Conservation (phyloP, 1,139 yeast species). For the Magnusiomyces suaveolens region DNA sequence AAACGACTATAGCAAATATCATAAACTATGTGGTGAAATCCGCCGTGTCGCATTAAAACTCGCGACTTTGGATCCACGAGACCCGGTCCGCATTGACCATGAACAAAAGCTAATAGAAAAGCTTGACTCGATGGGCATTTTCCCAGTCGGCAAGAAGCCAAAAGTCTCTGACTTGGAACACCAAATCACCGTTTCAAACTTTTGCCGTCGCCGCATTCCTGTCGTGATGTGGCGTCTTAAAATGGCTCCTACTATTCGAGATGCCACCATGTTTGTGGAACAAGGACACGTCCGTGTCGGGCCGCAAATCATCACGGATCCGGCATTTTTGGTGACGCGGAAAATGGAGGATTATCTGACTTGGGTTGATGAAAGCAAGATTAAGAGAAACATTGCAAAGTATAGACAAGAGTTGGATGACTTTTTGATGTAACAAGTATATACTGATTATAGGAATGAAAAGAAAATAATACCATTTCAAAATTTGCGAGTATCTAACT, state of each 20-base stretch:
- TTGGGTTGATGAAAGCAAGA: constrained; percentile 93
- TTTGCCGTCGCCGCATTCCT: constrained; percentile 86
- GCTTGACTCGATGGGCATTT: constrained; percentile 75
- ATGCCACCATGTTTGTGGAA: constrained; percentile 85
- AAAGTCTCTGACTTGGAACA: constrained; percentile 91
- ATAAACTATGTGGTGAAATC: constrained; percentile 82
- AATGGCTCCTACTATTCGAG: constrained; percentile 85
- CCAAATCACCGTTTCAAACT: constrained; percentile 81
- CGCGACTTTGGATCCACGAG: constrained; percentile 74
- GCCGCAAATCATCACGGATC: constrained; percentile 89
- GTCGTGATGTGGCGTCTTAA: constrained; percentile 91
- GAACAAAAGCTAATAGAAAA: constrained; percentile 82
- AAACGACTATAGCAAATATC: constrained; percentile 91
- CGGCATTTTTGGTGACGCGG: constrained; percentile 81
- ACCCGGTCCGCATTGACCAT: constrained; percentile 76
- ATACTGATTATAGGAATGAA: too few relatives aligned
- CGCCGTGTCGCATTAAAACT: constrained; percentile 79
- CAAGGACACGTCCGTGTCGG: constrained; percentile 98
- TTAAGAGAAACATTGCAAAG: constrained; percentile 78
- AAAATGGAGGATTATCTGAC: constrained; percentile 94
- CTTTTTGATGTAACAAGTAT: constrained; percentile 29
- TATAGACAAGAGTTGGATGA: constrained; percentile 58
- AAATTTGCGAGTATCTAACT: too few relatives aligned
- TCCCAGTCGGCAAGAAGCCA: constrained; percentile 50
- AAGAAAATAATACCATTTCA: constrained; percentile 5